Percentiles rank a stretch among this genome's conserved stretches.
phyloP scores from a whole-genome alignment of 2,329 filamentous ascomycete species.

The Aspergillus transmontanensis region DNA sequence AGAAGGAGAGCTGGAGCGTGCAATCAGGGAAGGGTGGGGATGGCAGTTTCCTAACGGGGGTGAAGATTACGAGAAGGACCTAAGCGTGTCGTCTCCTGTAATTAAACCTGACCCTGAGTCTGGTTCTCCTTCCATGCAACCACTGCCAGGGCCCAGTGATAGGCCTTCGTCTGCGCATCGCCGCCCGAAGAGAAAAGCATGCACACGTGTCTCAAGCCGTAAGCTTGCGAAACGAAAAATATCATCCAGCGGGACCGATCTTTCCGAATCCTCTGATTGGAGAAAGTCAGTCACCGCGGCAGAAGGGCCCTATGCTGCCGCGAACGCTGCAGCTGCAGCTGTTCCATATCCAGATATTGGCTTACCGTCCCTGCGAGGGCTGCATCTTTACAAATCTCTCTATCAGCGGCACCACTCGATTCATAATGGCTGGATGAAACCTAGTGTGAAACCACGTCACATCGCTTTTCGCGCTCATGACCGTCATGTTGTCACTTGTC shows the following conservation, averaged over 20 bases:
- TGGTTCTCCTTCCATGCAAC: constrained; percentile 23
- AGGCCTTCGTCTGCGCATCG: constrained; percentile 30
- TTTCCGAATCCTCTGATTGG: constrained; percentile 47
- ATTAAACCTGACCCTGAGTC: constrained; percentile 44
- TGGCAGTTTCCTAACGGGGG: constrained; percentile 86
- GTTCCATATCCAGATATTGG: constrained; percentile 82
- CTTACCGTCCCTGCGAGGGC: constrained; percentile 72
- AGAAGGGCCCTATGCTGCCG: constrained; percentile 81
- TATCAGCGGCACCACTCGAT: constrained; percentile 93
- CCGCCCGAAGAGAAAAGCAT: constrained; percentile 52
- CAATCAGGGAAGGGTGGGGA: constrained; percentile 91
- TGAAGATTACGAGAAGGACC: constrained; percentile 77
- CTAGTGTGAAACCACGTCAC: constrained; percentile 80
- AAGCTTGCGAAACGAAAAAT: constrained; percentile 62
- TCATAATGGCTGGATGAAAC: constrained; percentile 84
- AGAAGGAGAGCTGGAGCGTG: constrained; percentile 78
- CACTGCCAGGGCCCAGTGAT: constrained; percentile 27
- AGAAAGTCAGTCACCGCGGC: constrained; percentile 55
- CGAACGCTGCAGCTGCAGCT: constrained; percentile 78
- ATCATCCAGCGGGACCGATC: constrained; percentile 46
- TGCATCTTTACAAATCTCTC: constrained; percentile 94
- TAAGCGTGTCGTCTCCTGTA: constrained; percentile 58
- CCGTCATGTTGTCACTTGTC: constrained; percentile 92
- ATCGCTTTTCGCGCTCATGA: constrained; percentile 96
- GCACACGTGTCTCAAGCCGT: constrained; percentile 46